phyloP scores from a whole-genome alignment of 345 rosid species.

The Excoecaria cochinchinensis region DNA sequence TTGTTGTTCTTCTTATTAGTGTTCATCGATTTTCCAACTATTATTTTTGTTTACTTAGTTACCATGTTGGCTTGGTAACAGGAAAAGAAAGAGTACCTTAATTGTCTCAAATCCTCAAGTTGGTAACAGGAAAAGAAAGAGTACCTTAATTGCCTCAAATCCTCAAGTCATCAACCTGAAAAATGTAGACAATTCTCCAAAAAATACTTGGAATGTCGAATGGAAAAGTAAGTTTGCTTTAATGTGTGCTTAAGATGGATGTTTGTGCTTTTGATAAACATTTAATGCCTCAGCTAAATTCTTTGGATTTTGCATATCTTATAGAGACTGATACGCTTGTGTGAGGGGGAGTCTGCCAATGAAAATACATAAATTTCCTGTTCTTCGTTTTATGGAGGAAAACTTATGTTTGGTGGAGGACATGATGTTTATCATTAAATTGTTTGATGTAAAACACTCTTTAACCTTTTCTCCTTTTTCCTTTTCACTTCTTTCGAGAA shows the following conservation, averaged over 20 bases:
- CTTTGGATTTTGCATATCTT: background rate
- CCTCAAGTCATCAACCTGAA: constrained; percentile 72
- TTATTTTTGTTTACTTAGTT: background rate
- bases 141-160: constrained; percentile 77
- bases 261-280: background rate
- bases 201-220: constrained; percentile 84
- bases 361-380: background rate
- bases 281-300: background rate
- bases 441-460: background rate
- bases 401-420: background rate
- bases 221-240: constrained; percentile 70
- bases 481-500: background rate
- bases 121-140: constrained; percentile 82
- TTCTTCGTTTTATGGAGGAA: background rate
- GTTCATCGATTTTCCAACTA: background rate
- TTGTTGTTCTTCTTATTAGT: background rate
- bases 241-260: background rate
- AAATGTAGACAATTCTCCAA: constrained; percentile 70
- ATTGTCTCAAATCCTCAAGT: constrained; percentile 72
- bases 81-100: constrained; percentile 93
- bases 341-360: background rate
- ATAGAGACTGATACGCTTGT: background rate
- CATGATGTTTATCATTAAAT: background rate
- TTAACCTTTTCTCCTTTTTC: background rate
- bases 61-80: constrained; percentile 24